phyloP scores from a whole-genome alignment of 2,329 filamentous ascomycete species.

The Aspergillus piperis region DNA sequence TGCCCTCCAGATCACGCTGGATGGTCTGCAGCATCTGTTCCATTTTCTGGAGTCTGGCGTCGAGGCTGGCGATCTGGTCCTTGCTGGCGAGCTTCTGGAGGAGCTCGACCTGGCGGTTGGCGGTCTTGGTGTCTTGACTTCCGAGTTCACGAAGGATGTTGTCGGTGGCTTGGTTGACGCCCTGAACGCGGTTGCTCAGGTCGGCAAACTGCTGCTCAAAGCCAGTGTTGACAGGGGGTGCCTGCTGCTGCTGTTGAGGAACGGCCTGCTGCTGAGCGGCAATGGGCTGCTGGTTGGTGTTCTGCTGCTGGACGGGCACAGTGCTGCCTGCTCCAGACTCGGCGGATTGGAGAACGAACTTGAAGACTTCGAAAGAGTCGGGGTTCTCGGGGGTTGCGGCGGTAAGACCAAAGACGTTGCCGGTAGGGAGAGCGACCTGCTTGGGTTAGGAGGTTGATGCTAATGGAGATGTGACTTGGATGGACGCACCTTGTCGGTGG shows the following conservation, averaged over 20 bases:
- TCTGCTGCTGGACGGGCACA: conserved; percentile 19
- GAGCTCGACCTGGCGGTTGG: conserved; percentile 57
- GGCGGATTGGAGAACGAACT: conserved; percentile 69
- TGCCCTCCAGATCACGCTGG: conserved; percentile 57
- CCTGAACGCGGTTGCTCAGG: conserved; percentile 76
- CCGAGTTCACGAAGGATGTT: conserved; percentile 56
- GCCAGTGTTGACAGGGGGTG: conserved; percentile 35
- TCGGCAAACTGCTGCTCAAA: conserved; percentile 70
- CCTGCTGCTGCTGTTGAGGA: conserved; percentile 21
- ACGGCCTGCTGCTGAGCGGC: conserved; percentile 25
- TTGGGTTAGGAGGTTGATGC: conserved; percentile 1
- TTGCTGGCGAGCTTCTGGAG: conserved; percentile 38
- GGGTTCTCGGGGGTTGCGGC: conserved; percentile 88
- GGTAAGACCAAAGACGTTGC: conserved; percentile 83
- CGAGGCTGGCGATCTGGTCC: conserved; percentile 43
- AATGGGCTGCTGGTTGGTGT: conserved; percentile 26
- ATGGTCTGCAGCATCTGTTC: conserved; percentile 54
- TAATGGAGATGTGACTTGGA: not conserved
- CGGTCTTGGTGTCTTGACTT: conserved; percentile 52
- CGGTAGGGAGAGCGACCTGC: conserved; percentile 71
- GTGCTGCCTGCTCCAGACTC: conserved; percentile 20
- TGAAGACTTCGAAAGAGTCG: conserved; percentile 93
- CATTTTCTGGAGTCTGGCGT: conserved; percentile 55
- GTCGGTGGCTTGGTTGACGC: conserved; percentile 61
- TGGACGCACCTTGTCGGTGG: conserved; percentile 62